Base-by-base conservation (phyloP, 2,329 filamentous ascomycete genomes). In the Pestalotiopsis sp. region DNA sequence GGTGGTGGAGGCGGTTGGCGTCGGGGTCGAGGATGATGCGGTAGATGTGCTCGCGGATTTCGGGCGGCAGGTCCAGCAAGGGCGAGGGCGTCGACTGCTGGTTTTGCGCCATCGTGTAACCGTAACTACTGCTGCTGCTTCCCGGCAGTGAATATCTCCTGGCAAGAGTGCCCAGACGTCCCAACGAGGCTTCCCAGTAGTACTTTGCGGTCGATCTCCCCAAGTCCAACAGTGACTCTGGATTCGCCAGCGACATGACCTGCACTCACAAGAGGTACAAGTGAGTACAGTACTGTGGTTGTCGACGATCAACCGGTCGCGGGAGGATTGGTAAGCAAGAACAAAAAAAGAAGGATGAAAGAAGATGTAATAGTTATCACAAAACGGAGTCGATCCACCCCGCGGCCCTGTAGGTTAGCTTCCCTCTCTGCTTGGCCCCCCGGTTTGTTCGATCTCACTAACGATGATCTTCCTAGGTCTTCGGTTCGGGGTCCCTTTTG, bases 1-100 rank as follows among this genome's bases (percentile, higher is more conserved):
- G 41, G 1, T 65, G 52, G 56, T 49, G 67, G 12, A 66, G 66
- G 59, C 74, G 74, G 64, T 75, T 77, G 41, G 69, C 74, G 64
- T 67, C 68, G 13, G 75, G 75, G 60, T 73, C 68, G 17, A 77
- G 72, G 45, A 77, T 69, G 45, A 71, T 59, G 52, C 68, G 67
- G 61, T 76, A 77, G 25, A 77, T 75, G 57, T 76, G 70, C 64
- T 74, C 75, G 59, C 73, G 71, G 57, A 75, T 73, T 68, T 74
- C 74, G 60, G 71, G 70, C n/a, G 74, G 74, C 31, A 75, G 69
- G 38, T 59, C 69, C 36, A 73, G 71, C 13, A 77, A 65, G n/a
- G 36, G 45, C 41, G 49, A 49, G 25, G 41, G 20, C n/a, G 36
- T 9, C 45, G 4, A n/a, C 20, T n/a, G 45, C 20, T 27, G 12